phyloP scores from a whole-genome alignment of 148 eudicot species.

The Chenopodium formosanum region DNA sequence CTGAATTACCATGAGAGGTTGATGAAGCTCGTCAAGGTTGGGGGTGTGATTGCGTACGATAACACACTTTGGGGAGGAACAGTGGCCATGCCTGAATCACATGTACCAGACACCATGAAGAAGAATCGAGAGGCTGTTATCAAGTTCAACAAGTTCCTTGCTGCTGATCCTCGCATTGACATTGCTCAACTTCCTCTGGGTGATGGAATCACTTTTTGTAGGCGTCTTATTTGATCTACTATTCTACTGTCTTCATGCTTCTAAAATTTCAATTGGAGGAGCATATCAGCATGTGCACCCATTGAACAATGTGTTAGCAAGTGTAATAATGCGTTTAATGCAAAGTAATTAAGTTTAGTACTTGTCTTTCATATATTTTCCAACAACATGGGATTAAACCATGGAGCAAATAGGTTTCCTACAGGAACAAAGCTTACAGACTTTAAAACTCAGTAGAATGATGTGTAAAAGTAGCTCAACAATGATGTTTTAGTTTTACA shows the following conservation, averaged over 20 bases:
- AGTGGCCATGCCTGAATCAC: conserved; percentile 38
- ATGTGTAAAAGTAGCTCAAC: too few species aligned
- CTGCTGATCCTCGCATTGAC: conserved; percentile 49
- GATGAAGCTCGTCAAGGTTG: conserved; percentile 50
- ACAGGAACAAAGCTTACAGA: too few species aligned
- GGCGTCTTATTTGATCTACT: conserved; percentile 30
- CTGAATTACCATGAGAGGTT: conserved; percentile 52
- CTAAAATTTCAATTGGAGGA: neutral
- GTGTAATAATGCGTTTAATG: neutral
- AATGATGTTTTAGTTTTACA: too few species aligned
- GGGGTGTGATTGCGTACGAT: conserved; percentile 57
- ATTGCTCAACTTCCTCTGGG: conserved; percentile 50
- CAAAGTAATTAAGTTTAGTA: too few species aligned
- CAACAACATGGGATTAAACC: too few species aligned
- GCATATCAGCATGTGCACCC: neutral
- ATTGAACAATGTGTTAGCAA: neutral
- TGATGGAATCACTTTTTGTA: conserved; percentile 56
- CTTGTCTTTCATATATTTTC: too few species aligned
- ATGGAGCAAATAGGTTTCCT: too few species aligned
- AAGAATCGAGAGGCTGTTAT: conserved; percentile 14
- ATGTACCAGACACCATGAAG: conserved; percentile 24
- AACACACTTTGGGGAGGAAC: conserved; percentile 54
- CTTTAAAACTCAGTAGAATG: too few species aligned
- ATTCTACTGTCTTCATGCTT: neutral
- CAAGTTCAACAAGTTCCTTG: conserved; percentile 42